Percentiles rank a stretch among this genome's conserved stretches.
These are phyloP conservation scores for Penicillium palitans DNA, from an alignment of 2,329 filamentous ascomycete species.

Conservation along the genomic window DNA sequence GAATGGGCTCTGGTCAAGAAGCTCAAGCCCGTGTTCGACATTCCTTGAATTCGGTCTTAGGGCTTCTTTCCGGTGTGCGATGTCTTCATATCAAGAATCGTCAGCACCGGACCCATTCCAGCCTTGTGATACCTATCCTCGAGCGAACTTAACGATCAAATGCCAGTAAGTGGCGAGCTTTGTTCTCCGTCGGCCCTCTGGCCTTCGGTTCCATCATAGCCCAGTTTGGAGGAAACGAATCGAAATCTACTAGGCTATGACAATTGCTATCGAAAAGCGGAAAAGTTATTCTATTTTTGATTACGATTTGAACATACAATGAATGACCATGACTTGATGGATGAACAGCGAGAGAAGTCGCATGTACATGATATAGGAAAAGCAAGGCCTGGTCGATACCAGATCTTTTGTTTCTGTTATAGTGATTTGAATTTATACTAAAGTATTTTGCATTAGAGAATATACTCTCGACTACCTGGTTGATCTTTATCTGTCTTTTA, in stretches of 20 bases:
- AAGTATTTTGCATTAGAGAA: neutral
- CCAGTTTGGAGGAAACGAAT: constrained; percentile 12
- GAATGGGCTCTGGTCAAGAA: constrained; percentile 96
- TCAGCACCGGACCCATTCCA: constrained; percentile 2
- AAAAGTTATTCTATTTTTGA: constrained; percentile 26
- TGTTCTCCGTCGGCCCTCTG: constrained; percentile 11
- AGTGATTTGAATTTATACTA: constrained; percentile 16
- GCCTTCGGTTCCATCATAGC: constrained; percentile 7
- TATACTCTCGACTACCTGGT: neutral
- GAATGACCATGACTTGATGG: constrained; percentile 28
- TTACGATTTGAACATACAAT: constrained; percentile 29
- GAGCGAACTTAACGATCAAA: constrained; percentile 4
- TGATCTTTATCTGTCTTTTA: neutral
- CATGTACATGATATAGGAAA: constrained; percentile 33
- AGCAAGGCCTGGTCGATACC: constrained; percentile 26
- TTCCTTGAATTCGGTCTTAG: constrained; percentile 55
- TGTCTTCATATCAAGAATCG: neutral
- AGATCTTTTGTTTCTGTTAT: constrained; percentile 20
- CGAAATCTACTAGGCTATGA: constrained; percentile 15
- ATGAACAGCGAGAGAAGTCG: constrained; percentile 25
- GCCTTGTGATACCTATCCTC: constrained; percentile 9
- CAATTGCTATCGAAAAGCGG: constrained; percentile 20
- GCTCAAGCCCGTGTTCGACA: constrained; percentile 91
- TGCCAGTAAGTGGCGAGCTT: constrained; percentile 9
- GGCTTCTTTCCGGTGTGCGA: constrained; percentile 1